Evolutionary conservation across 2,329 filamentous ascomycete species (phyloP).

Genomic region (Fusarium bactridioides): DNA sequence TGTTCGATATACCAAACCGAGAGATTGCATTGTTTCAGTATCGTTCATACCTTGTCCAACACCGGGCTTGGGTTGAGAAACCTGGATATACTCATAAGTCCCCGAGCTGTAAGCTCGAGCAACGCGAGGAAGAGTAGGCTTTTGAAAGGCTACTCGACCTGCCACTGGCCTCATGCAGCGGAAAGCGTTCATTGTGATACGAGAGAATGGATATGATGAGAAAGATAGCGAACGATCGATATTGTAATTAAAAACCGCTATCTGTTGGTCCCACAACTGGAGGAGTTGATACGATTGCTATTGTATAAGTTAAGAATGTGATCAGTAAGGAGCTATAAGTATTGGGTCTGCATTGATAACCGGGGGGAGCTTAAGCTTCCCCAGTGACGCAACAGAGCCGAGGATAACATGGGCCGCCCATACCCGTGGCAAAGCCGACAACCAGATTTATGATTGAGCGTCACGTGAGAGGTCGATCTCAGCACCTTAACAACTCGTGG

Average conservation of each 20-base stretch:
- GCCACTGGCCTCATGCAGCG: slow-evolving; percentile 68
- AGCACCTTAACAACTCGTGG: not conserved
- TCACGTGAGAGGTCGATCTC: slow-evolving; percentile 27
- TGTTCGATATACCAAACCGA: not conserved
- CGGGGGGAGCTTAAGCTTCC: slow-evolving; percentile 29
- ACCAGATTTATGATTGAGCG: not conserved
- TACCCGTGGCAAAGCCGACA: slow-evolving; percentile 35
- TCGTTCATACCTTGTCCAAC: slow-evolving; percentile 87
- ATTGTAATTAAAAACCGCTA: not conserved
- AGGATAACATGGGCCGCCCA: slow-evolving; percentile 37
- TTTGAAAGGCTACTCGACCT: slow-evolving; percentile 56
- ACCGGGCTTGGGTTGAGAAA: slow-evolving; percentile 84
- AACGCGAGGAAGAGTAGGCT: slow-evolving; percentile 64
- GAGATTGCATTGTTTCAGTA: not conserved
- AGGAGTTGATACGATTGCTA: not conserved
- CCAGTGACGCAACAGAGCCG: slow-evolving; percentile 43
- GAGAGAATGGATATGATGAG: not conserved
- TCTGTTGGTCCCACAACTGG: not conserved
- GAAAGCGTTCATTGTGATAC: slow-evolving; percentile 58
- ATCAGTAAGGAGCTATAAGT: slow-evolving; percentile 15
- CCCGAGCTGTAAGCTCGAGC: slow-evolving; percentile 61
- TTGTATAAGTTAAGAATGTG: slow-evolving; percentile 15
- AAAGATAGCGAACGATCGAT: not conserved
- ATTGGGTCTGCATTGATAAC: slow-evolving; percentile 4
- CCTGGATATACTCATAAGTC: slow-evolving; percentile 81